Conservation (phyloP, 2,329 filamentous ascomycete genomes). For the Alternaria triticina region DNA sequence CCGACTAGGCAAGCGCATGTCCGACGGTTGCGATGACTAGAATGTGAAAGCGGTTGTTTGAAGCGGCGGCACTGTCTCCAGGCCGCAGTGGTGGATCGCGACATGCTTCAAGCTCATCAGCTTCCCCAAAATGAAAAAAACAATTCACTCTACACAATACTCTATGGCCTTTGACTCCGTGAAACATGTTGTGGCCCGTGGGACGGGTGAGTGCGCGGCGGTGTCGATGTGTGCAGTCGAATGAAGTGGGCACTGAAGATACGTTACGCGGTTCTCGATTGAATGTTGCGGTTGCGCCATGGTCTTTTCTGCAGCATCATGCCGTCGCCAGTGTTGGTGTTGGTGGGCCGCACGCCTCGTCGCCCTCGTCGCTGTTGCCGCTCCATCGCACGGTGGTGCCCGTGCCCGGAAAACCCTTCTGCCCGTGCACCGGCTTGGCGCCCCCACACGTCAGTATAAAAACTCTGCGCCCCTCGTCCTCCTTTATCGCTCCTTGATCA, state of each 20-base stretch:
- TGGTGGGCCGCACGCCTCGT: background rate
- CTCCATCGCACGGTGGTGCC: background rate
- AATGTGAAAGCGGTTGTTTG: constrained; percentile 10
- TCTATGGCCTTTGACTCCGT: background rate
- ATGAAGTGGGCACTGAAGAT: background rate
- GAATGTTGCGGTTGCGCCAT: background rate
- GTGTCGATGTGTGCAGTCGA: background rate
- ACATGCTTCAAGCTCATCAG: constrained; percentile 5
- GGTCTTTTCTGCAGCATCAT: background rate
- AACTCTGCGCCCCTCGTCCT: constrained; percentile 26
- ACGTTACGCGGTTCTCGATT: background rate
- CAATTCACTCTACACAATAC: background rate
- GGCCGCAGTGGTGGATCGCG: background rate
- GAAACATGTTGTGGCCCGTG: background rate
- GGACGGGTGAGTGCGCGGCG: background rate
- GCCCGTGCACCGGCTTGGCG: constrained; percentile 10
- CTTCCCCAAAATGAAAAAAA: constrained; percentile 7
- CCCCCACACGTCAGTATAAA: constrained; percentile 23
- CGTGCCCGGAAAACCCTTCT: constrained; percentile 1
- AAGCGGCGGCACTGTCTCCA: constrained; percentile 2
- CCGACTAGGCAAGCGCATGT: constrained; percentile 20
- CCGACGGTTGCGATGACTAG: constrained; percentile 1
- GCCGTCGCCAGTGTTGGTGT: background rate
- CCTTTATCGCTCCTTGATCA: constrained; percentile 59
- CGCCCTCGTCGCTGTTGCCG: background rate